A percentile compares a stretch with the other conserved stretches of the same genome.
phyloP scores from a whole-genome alignment of 768 basidiomycete genomes.

The Leccinum variicolor region DNA sequence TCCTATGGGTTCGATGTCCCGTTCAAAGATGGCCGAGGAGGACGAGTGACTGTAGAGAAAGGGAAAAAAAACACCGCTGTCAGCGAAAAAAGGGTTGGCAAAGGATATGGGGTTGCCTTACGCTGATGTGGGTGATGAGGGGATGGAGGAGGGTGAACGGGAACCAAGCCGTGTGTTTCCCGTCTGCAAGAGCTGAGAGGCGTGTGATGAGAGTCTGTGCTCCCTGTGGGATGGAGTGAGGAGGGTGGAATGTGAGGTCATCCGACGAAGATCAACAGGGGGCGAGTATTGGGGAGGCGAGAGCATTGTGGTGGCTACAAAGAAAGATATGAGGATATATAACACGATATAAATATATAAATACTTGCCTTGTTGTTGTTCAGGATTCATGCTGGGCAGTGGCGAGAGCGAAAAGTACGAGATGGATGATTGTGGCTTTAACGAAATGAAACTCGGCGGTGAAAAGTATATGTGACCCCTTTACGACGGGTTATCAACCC shows the following conservation, averaged over 20 bases:
- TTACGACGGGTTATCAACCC: not conserved
- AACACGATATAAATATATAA: not conserved
- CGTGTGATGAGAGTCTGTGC: conserved; percentile 39
- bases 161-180: conserved; percentile 49
- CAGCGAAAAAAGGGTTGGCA: conserved; percentile 3
- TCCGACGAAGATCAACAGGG: conserved; percentile 50
- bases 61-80: conserved; percentile 1
- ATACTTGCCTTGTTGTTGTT: conserved; percentile 17
- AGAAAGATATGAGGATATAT: not conserved
- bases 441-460: conserved; percentile 10
- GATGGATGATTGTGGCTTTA: conserved; percentile 16
- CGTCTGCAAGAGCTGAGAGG: conserved; percentile 48
- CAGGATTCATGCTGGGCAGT: not conserved
- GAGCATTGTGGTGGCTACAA: conserved; percentile 14
- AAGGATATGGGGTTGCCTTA: conserved; percentile 35
- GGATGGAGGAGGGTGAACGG: conserved; percentile 69
- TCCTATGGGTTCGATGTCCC: conserved; percentile 72
- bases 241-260: conserved; percentile 46
- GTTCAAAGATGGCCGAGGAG: conserved; percentile 88
- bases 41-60: conserved; percentile 51
- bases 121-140: conserved; percentile 78
- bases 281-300: conserved; percentile 27
- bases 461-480: conserved; percentile 4
- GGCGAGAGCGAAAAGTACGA: conserved; percentile 4
- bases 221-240: conserved; percentile 40